These are phyloP conservation scores for Ustanciosporium gigantosporum DNA, from an alignment of 1,284 basidiomycete genomes.

Conservation along the genomic window DNA sequence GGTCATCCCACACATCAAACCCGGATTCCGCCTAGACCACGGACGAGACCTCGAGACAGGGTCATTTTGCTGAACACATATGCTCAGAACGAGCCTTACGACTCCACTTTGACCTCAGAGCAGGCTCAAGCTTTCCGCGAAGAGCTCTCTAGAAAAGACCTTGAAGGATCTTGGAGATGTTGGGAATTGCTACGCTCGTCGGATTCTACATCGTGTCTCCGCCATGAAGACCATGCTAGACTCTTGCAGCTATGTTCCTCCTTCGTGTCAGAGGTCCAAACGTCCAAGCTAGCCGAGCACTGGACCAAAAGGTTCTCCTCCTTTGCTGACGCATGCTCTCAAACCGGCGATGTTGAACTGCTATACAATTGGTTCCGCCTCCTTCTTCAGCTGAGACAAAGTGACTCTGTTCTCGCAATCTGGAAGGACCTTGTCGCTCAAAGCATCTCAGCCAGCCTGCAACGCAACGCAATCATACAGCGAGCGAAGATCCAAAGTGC, in stretches of 20 bases:
- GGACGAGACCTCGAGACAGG: no score
- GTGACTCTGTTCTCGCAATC: constrained; percentile 5
- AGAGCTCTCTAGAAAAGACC: neutral
- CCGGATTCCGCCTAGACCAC: no score
- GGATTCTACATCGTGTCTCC: neutral
- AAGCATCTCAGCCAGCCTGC: neutral
- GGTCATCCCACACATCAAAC: no score
- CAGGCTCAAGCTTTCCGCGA: no score
- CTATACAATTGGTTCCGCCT: constrained; percentile 9
- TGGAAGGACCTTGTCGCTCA: constrained; percentile 17
- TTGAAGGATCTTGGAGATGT: neutral
- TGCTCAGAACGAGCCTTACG: no score
- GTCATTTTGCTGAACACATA: no score
- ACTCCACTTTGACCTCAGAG: no score
- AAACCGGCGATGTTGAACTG: constrained; percentile 17
- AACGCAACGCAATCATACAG: no score
- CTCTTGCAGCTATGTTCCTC: constrained; percentile 14
- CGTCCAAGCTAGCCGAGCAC: neutral
- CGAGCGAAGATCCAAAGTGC: neutral
- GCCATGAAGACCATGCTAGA: constrained; percentile 5
- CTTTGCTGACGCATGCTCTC: constrained; percentile 6
- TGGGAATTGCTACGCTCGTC: neutral
- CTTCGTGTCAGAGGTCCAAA: neutral
- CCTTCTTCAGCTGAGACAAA: constrained; percentile 6
- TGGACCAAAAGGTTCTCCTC: constrained; percentile 2